phyloP scores from a whole-genome alignment of 2,329 filamentous ascomycete genomes.

The Penicillium sp. region DNA sequence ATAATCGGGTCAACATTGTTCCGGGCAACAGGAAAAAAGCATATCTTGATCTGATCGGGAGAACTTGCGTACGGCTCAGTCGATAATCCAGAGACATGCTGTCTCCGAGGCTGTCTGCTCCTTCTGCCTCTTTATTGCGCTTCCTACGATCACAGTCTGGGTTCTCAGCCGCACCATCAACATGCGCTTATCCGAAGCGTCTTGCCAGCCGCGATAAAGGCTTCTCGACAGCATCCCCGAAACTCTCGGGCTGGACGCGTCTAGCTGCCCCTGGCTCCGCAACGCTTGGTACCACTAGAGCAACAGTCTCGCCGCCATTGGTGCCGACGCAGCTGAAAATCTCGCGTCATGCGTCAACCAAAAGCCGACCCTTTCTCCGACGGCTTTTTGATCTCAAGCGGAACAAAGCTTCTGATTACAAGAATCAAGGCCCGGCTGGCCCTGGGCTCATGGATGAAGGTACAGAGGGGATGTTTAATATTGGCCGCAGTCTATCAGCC shows the following conservation, averaged over 20 bases:
- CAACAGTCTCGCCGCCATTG: slow-evolving; percentile 1
- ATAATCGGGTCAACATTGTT: slow-evolving; percentile 40
- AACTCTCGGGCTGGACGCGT: slow-evolving; percentile 23
- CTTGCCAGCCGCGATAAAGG: slow-evolving; percentile 14
- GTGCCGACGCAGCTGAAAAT: slow-evolving; percentile 9
- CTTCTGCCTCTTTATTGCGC: slow-evolving; percentile 61
- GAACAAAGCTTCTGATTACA: slow-evolving; percentile 39
- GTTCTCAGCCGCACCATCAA: slow-evolving; percentile 43
- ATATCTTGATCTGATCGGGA: slow-evolving; percentile 14
- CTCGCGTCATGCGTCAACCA: slow-evolving; percentile 34
- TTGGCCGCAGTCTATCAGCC: slow-evolving; percentile 66
- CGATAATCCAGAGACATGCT: slow-evolving; percentile 38
- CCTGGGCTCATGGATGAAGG: slow-evolving; percentile 59
- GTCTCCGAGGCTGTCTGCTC: slow-evolving; percentile 42
- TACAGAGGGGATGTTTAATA: slow-evolving; percentile 60
- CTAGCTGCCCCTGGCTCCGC: slow-evolving; percentile 19
- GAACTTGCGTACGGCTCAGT: background rate
- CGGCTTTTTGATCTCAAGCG: slow-evolving; percentile 38
- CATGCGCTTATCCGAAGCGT: slow-evolving; percentile 21
- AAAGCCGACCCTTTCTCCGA: slow-evolving; percentile 35
- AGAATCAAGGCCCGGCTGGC: slow-evolving; percentile 55
- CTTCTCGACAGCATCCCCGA: slow-evolving; percentile 19
- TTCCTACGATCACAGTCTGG: slow-evolving; percentile 72
- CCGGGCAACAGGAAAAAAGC: slow-evolving; percentile 19
- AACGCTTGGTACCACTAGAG: slow-evolving; percentile 26